Percentiles rank a stretch among this genome's conserved stretches.
phyloP scores from a whole-genome alignment of 768 basidiomycete genomes.

The Dioszegia aurantiaca region DNA sequence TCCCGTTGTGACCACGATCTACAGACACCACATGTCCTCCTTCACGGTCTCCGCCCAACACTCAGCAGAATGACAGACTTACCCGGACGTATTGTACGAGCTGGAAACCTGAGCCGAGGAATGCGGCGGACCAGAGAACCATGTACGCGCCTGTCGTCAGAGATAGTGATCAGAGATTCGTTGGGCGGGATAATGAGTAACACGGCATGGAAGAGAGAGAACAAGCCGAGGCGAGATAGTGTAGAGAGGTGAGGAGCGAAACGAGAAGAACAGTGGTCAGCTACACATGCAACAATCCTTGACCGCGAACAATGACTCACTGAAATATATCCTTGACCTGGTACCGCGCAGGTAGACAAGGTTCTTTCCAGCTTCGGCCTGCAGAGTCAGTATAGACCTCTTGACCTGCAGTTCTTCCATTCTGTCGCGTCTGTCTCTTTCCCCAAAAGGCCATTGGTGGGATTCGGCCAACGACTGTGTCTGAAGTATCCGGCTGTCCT shows the following conservation, averaged over 20 bases:
- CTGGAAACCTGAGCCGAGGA: slow-evolving; percentile 36
- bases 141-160: slow-evolving; percentile 41
- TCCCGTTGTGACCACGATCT: too few relatives aligned
- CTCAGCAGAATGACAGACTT: too few relatives aligned
- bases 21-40: too few relatives aligned
- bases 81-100: slow-evolving; percentile 43
- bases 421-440: too few relatives aligned
- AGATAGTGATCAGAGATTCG: neutral
- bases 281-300: too few relatives aligned
- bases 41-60: neutral
- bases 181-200: too few relatives aligned
- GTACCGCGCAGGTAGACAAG: slow-evolving; percentile 38
- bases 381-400: neutral
- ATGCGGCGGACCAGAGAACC: slow-evolving; percentile 37
- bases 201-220: neutral
- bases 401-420: too few relatives aligned
- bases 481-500: too few relatives aligned
- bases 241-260: too few relatives aligned
- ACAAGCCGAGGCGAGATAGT: too few relatives aligned
- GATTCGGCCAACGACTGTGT: too few relatives aligned
- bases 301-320: slow-evolving; percentile 22
- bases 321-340: slow-evolving; percentile 40
- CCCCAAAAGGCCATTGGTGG: too few relatives aligned
- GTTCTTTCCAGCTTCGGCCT: slow-evolving; percentile 37
- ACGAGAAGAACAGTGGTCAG: neutral